phyloP scores from a whole-genome alignment of 768 basidiomycete genomes.

The Favolaschia claudopus region DNA sequence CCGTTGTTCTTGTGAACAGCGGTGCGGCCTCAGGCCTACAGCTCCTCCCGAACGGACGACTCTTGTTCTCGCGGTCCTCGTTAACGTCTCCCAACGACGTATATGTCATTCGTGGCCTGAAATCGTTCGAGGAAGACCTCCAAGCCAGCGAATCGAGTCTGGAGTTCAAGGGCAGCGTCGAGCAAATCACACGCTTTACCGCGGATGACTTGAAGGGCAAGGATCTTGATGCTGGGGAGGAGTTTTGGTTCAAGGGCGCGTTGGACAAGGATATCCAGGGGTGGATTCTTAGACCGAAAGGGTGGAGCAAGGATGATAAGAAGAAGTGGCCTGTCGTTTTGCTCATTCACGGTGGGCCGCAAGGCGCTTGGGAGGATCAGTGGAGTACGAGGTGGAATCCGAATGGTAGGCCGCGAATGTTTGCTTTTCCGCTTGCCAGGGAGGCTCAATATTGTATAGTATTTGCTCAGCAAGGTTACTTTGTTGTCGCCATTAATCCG shows the following conservation, averaged over 20 bases:
- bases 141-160: constrained; percentile 36
- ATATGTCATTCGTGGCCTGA: constrained; percentile 64
- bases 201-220: constrained; percentile 63
- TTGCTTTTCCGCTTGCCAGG: background rate
- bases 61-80: constrained; percentile 79
- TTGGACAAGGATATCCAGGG: constrained; percentile 80
- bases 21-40: constrained; percentile 70
- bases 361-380: constrained; percentile 86
- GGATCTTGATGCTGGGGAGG: constrained; percentile 68
- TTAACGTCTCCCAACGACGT: constrained; percentile 83
- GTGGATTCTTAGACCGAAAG: constrained; percentile 83
- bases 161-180: constrained; percentile 44
- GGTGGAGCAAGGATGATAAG: constrained; percentile 68
- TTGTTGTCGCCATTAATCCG: constrained; percentile 88
- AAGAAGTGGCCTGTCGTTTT: constrained; percentile 84
- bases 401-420: constrained; percentile 56
- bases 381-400: constrained; percentile 94
- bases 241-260: constrained; percentile 92
- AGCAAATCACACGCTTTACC: constrained; percentile 73
- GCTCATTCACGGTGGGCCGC: constrained; percentile 86
- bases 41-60: constrained; percentile 61
- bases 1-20: constrained; percentile 64
- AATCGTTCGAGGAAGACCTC: constrained; percentile 51
- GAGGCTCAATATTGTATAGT: constrained; percentile 44
- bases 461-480: constrained; percentile 89